Evolutionary conservation across 2,329 filamentous ascomycete genomes (phyloP), one percentile per base, ranked within the genome.

Genomic region (Pseudopyricularia cyperi): DNA sequence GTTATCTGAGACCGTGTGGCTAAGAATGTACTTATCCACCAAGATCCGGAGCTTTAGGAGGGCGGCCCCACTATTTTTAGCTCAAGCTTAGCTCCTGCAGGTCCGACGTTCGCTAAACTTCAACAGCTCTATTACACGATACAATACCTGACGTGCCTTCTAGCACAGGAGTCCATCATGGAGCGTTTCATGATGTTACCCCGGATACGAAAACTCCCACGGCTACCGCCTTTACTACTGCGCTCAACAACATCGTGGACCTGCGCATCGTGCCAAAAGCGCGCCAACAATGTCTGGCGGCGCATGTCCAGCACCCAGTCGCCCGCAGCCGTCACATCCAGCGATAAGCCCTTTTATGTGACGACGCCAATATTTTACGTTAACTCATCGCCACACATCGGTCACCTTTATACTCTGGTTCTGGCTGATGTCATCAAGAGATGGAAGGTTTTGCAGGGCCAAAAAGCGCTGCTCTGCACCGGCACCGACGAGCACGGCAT

Each of bases 361-460:
- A 97, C 93, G 5, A 94, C 89, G 8, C 93, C 93, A 2, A 98
- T 98, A 54, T 98, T 97, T 73, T 98, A 98, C 68, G 93, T 98
- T 71, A 98, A 98, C 77, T 88, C 90, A 91, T 89, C 88, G 46
- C 93, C 93, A 50, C 93, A 98, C 71, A 81, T 97, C 56, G 93
- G 93, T 46, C 93, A 98, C 68, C 75, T 98, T 55, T 97, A 95
- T 66, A 88, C 86, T 42, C 90, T 97, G 81, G 76, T 97, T 60
- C 77, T 98, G 46, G 77, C 88, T 57, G 93, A 98, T 67, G 83
- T 95, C 51, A 71, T 95, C 59, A 98, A 97, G 68, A 79, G 93
- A 69, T 98, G 89, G 89, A 81, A 94, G 63, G 71, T 80, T 32
- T 75, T 98, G 50, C 80, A 84, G 55, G 87, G 87, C 35, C 66